phyloP scores from a whole-genome alignment of 371 early-diverging fungal species.

The Actinomucor elegans region DNA sequence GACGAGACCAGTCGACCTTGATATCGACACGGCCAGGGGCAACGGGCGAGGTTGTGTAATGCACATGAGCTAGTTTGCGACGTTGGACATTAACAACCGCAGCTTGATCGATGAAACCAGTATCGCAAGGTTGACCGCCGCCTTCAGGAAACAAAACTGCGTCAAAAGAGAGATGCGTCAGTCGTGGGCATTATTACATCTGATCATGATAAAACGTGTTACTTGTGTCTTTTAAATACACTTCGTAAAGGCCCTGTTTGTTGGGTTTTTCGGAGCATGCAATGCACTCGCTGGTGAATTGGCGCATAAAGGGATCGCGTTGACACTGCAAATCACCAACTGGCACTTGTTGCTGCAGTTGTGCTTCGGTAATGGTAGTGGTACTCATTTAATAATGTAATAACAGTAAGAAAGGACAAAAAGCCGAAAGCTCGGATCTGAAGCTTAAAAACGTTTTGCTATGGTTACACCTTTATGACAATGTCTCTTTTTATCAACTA shows the following conservation, averaged over 20 bases:
- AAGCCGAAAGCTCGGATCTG: too few relatives aligned
- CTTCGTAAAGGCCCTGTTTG: conserved; percentile 44
- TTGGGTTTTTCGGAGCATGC: conserved; percentile 39
- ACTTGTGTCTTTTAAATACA: conserved; percentile 42
- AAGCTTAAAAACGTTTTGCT: too few relatives aligned
- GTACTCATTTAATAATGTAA: too few relatives aligned
- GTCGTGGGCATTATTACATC: neutral
- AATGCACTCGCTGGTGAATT: conserved; percentile 32
- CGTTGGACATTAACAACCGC: conserved; percentile 62
- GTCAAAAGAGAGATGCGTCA: neutral
- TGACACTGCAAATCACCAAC: conserved; percentile 45
- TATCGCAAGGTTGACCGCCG: conserved; percentile 74
- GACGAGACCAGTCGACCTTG: conserved; percentile 66
- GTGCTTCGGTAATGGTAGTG: too few relatives aligned
- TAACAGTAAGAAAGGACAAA: too few relatives aligned
- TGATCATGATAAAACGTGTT: neutral
- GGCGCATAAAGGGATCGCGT: conserved; percentile 31
- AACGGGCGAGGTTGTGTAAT: conserved; percentile 55
- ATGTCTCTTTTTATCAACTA: too few relatives aligned
- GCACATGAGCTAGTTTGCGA: conserved; percentile 62
- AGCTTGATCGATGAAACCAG: conserved; percentile 60
- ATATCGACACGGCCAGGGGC: conserved; percentile 54
- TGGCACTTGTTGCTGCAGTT: conserved; percentile 30
- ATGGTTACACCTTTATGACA: too few relatives aligned
- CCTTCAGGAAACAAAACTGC: conserved; percentile 74